phyloP scores from a whole-genome alignment of 192 early-diverging fungal genomes.

The Mortierella claussenii region DNA sequence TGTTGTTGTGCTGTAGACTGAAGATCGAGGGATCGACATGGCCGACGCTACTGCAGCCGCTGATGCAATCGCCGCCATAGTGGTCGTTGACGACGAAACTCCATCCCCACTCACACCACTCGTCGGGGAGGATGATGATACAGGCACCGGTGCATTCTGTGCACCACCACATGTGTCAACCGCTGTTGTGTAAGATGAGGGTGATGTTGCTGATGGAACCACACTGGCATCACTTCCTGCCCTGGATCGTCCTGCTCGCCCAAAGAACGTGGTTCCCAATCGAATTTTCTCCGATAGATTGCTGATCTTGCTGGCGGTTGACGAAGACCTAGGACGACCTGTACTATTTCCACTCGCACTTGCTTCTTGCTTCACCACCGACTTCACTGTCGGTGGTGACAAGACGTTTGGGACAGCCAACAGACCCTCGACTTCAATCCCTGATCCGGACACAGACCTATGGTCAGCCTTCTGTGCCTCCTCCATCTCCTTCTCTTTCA shows the following conservation, averaged over 20 bases:
- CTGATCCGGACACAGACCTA: not conserved
- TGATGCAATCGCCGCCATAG: constrained; percentile 25
- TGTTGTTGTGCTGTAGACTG: constrained; percentile 1
- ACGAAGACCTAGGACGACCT: constrained; percentile 34
- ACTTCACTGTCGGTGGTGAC: not conserved
- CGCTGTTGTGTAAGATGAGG: not conserved
- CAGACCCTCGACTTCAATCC: not conserved
- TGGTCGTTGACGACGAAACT: constrained; percentile 5
- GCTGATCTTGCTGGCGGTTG: constrained; percentile 37
- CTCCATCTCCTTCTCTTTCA: not conserved
- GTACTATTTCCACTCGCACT: no score
- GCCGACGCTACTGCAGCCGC: constrained; percentile 30
- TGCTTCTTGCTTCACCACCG: no score
- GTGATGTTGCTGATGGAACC: not conserved
- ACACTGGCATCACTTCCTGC: constrained; percentile 34
- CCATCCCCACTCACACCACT: no score
- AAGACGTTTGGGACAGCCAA: not conserved
- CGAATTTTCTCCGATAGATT: constrained; percentile 40
- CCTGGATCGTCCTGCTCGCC: constrained; percentile 10
- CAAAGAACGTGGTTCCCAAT: constrained; percentile 3
- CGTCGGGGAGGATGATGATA: not conserved
- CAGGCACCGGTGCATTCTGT: not conserved
- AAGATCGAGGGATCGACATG: constrained; percentile 22
- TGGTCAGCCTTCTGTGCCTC: not conserved
- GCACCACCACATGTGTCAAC: not conserved